Base-by-base conservation (phyloP, 1,284 basidiomycete species). In the Austroboletus novae-zelandiae region DNA sequence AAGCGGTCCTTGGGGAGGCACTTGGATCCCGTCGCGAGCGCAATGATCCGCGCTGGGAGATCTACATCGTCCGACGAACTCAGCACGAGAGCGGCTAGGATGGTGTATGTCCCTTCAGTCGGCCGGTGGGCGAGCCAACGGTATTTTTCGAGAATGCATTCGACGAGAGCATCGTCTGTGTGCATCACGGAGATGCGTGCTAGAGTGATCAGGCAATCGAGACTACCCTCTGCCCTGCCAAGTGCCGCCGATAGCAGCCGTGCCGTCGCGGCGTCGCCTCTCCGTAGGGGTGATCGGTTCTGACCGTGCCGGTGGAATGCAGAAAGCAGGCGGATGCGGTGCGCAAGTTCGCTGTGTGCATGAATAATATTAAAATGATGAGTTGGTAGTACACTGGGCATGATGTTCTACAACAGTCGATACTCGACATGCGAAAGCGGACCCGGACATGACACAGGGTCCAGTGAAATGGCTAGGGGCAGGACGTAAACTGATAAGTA, bases 1-100 rank as follows among this genome's bases (percentile, higher is more conserved):
- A 93, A 74, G 43, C 77, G 77, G 1, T 69, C 60, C 13, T 74
- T 78, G 1, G 94, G 91, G 0, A 95, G 78, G 58, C 90, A 93
- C 72, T 96, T 97, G 9, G 89, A 86, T 9, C 95, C 94, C 2
- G 93, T 91, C 0, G 83, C 89, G 13, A 94, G 65, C 30, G 87
- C 83, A 37, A 94, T 79, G 47, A 85, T 71, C 54, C 85, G 79
- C 37, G 67, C 45, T 15, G 53, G 47, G 17, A 42, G 43, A 31
- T 40, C 36, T 10, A 52, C 39, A 30, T 52, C 49, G 23, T 27
- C 25, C 25, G 39, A 40, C 31, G 59, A 61, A 5, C 60, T 59
- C 35, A 87, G 68, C 34, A 74, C 77, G 56, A 90, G 80, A 0
- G 83, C 74, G 4, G 87, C 83, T 0, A 86, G 65, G 48, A 80